These are phyloP conservation scores for Spathaspora arborariae DNA, from an alignment of 805 yeast genomes.

Conservation along the genomic window DNA sequence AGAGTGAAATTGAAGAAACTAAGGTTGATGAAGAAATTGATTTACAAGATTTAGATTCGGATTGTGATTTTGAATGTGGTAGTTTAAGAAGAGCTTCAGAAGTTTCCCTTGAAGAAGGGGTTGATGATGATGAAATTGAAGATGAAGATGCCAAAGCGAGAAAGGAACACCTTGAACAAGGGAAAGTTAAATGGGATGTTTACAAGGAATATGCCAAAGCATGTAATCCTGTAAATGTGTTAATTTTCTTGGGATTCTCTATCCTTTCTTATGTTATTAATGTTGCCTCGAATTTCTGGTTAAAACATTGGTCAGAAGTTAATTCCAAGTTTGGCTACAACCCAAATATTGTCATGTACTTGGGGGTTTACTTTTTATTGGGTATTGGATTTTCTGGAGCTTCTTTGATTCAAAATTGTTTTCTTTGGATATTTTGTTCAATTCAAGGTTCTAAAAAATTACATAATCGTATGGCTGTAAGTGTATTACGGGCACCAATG, in stretches of 20 bases:
- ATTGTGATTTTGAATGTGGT: conserved; percentile 24
- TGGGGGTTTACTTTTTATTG: conserved; percentile 69
- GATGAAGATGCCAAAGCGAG: conserved; percentile 39
- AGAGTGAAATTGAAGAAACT: conserved; percentile 12
- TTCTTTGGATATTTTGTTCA: conserved; percentile 77
- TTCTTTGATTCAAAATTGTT: conserved; percentile 60
- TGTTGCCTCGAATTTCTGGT: conserved; percentile 82
- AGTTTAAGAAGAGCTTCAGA: conserved; percentile 63
- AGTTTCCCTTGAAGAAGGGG: conserved; percentile 43
- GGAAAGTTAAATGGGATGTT: conserved; percentile 86
- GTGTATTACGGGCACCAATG: conserved; percentile 88
- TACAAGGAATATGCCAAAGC: conserved; percentile 83
- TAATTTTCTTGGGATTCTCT: conserved; percentile 52
- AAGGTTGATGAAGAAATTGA: conserved; percentile 13
- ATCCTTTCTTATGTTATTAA: conserved; percentile 56
- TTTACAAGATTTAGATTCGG: conserved; percentile 30
- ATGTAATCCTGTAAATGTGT: conserved; percentile 68
- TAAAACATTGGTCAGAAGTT: conserved; percentile 95
- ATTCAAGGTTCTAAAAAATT: conserved; percentile 75
- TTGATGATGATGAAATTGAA: conserved; percentile 28
- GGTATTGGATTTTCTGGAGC: conserved; percentile 67
- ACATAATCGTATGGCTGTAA: conserved; percentile 69
- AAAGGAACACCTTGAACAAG: conserved; percentile 85
- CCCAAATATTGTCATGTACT: conserved; percentile 66
- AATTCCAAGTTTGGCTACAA: conserved; percentile 67